Evolutionary conservation across 306 rosid species (phyloP).

Genomic region (cucumber (Cucumis sativus)): Cucumber_9930_V3 NC_026659.2:25944001-25944500

Average conservation of each 20-base stretch:
- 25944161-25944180: slow-evolving; percentile 89
- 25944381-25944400: neutral
- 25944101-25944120: neutral
- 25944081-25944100: neutral
- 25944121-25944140: neutral
- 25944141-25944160: slow-evolving; percentile 14
- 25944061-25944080: neutral
- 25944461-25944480: neutral
- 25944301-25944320: slow-evolving; percentile 73
- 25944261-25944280: slow-evolving; percentile 68
- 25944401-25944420: neutral
- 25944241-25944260: slow-evolving; percentile 72
- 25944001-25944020: neutral
- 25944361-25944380: neutral
- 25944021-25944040: neutral
- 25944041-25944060: neutral
- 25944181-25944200: slow-evolving; percentile 94
- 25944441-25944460: neutral
- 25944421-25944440: neutral
- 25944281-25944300: slow-evolving; percentile 66
- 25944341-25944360: neutral
- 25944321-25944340: slow-evolving; percentile 12
- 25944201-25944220: slow-evolving; percentile 82
- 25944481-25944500: neutral
- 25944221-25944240: slow-evolving; percentile 88